These are phyloP conservation scores for Psilocybe subaeruginosa DNA, from an alignment of 768 basidiomycete species.

Conservation along the genomic window DNA sequence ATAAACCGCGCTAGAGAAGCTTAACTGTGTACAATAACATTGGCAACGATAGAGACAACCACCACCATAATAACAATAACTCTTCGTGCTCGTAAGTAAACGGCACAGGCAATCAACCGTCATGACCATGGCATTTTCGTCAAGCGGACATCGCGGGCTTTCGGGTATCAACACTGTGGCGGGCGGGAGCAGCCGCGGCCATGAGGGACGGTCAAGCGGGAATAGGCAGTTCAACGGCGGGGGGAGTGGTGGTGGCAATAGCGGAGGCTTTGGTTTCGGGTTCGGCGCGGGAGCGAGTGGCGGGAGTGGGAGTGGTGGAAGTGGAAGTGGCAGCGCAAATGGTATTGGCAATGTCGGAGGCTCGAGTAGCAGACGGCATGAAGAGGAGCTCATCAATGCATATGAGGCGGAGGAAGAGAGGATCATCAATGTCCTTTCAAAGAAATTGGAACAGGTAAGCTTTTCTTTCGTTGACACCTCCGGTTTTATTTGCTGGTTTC, in stretches of 20 bases:
- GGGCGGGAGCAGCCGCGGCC: not conserved
- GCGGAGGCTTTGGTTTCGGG: not conserved
- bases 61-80: too few relatives aligned
- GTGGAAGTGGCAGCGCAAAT: not conserved
- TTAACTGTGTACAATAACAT: too few relatives aligned
- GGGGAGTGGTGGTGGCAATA: not conserved
- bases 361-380: not conserved
- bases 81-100: not conserved
- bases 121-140: not conserved
- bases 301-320: not conserved
- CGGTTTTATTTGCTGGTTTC: too few relatives aligned
- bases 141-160: not conserved
- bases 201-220: not conserved
- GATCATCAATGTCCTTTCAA: conserved; percentile 80
- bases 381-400: conserved; percentile 42
- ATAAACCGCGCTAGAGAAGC: too few relatives aligned
- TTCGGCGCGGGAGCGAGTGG: not conserved
- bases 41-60: too few relatives aligned
- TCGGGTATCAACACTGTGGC: not conserved
- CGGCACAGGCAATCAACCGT: not conserved
- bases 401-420: conserved; percentile 83
- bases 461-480: not conserved
- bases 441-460: conserved; percentile 81
- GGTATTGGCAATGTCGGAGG: not conserved
- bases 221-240: not conserved